These are phyloP conservation scores for Diophrys appendiculata DNA, from an alignment of 73 alveolate genomes.

Conservation along the genomic window DNA sequence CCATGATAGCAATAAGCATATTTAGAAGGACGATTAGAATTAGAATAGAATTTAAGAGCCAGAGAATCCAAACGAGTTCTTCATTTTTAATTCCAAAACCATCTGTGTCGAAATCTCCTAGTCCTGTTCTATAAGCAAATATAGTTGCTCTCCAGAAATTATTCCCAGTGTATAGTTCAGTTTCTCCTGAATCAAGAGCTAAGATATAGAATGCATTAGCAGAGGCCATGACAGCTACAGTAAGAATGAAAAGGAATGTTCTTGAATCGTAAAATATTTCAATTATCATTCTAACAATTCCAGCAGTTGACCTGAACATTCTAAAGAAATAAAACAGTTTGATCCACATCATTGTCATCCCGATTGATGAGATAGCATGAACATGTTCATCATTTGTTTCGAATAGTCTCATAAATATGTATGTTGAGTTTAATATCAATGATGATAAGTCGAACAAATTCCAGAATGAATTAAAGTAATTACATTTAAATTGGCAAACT, in stretches of 20 bases:
- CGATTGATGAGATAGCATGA: conserved; percentile 21
- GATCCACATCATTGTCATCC: conserved; percentile 57
- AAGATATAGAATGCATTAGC: conserved; percentile 44
- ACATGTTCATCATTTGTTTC: conserved; percentile 6
- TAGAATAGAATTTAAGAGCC: conserved; percentile 11
- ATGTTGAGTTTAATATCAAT: neutral
- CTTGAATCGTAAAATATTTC: conserved; percentile 45
- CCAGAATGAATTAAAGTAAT: conserved; percentile 46
- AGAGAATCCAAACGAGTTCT: conserved; percentile 11
- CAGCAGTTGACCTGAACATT: conserved; percentile 47
- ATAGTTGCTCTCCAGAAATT: conserved; percentile 33
- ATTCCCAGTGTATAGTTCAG: conserved; percentile 24
- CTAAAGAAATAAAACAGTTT: conserved; percentile 58
- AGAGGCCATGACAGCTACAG: conserved; percentile 26
- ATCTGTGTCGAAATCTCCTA: conserved; percentile 53
- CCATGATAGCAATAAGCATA: conserved; percentile 54
- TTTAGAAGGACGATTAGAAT: conserved; percentile 42
- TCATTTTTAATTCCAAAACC: conserved; percentile 27
- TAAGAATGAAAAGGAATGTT: conserved; percentile 34
- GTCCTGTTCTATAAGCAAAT: conserved; percentile 42
- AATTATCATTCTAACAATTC: conserved; percentile 45
- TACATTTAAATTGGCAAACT: conserved; percentile 4
- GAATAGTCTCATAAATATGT: neutral
- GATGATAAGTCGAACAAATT: conserved; percentile 29
- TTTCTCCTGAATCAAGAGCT: neutral